Evolutionary conservation across 768 basidiomycete species (phyloP), one percentile per base, ranked within the genome.

Genomic region (Hemileccinum impolitum): DNA sequence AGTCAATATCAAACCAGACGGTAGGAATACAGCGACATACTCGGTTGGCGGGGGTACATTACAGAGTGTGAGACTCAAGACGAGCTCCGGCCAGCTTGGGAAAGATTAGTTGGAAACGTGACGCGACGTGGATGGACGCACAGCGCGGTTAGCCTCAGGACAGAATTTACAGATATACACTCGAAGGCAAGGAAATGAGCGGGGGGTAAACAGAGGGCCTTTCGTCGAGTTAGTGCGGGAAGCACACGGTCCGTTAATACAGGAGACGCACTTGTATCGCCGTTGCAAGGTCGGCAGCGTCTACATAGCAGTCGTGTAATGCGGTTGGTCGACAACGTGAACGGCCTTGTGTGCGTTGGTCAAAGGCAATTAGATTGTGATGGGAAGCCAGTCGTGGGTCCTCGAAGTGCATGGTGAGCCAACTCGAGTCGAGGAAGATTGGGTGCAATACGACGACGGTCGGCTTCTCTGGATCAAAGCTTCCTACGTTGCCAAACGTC

Each of bases 321-420:
- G 75, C 78, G 42, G 68, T 80, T 4, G 76, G 77, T 45, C 79
- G 74, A 52, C 70, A 76, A 3, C 65, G 63, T 3, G 84, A 85
- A 63, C 71, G 75, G 13, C 88, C 88, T 23, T 74, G 73, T 10
- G 76, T 74, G 11, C 89, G 80, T 58, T 80, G 78, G 63, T 90
- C 88, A 62, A 90, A 85, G 6, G 85, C 84, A 53, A 90, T 81
- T 26, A 90, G 63, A 61, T 90, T 90, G 67, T 76, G 89, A 36
- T 70, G 65, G 1, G 66, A 61, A 52, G 74, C 65, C 21, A 91
- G 67, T 37, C 87, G 75, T 0, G 77, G 77, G 64, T 90, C 87
- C 23, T 80, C 80, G 41, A 87, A 76, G 45, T 89, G 86, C 26
- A 75, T 70, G 25, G 75, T 72, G 49, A 86, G 69, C 86, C 86